Evolutionary conservation across 1,139 yeast genomes (phyloP).

Genomic region (Taphrina betulina): DNA sequence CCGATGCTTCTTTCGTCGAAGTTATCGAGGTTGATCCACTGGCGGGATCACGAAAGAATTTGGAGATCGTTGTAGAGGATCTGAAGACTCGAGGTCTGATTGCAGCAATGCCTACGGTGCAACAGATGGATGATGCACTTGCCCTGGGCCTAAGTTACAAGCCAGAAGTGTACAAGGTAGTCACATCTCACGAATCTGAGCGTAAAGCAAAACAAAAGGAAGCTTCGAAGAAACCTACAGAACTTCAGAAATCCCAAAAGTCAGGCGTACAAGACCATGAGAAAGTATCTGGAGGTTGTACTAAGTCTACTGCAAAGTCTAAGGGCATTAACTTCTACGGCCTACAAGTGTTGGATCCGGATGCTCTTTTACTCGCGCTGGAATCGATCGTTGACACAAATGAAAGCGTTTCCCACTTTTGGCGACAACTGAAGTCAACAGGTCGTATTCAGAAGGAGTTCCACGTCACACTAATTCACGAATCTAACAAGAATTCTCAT

Average conservation of each 20-base stretch:
- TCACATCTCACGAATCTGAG: slow-evolving; percentile 33
- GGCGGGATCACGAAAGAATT: slow-evolving; percentile 57
- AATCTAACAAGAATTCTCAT: slow-evolving; percentile 37
- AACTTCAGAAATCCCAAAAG: too few relatives aligned
- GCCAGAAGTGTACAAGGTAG: slow-evolving; percentile 30
- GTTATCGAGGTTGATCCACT: slow-evolving; percentile 58
- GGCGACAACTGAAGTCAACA: slow-evolving; percentile 43
- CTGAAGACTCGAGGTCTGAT: slow-evolving; percentile 49
- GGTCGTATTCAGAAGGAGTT: slow-evolving; percentile 57
- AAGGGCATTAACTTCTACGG: not conserved
- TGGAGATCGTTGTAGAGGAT: slow-evolving; percentile 49
- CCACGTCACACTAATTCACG: slow-evolving; percentile 78
- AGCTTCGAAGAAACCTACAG: not conserved
- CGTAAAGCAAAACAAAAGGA: slow-evolving; percentile 40
- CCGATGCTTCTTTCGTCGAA: slow-evolving; percentile 68
- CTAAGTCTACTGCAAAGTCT: not conserved
- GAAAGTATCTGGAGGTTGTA: too few relatives aligned
- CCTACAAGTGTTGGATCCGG: not conserved
- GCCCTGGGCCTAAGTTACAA: slow-evolving; percentile 48
- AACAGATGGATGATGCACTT: slow-evolving; percentile 50
- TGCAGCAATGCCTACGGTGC: slow-evolving; percentile 49
- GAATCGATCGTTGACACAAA: not conserved
- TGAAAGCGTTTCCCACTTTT: slow-evolving; percentile 38
- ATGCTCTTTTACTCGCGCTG: not conserved
- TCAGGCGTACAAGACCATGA: too few relatives aligned